Base-by-base conservation (phyloP, 2,329 filamentous ascomycete species). In the Penicillium vulpinum region DNA sequence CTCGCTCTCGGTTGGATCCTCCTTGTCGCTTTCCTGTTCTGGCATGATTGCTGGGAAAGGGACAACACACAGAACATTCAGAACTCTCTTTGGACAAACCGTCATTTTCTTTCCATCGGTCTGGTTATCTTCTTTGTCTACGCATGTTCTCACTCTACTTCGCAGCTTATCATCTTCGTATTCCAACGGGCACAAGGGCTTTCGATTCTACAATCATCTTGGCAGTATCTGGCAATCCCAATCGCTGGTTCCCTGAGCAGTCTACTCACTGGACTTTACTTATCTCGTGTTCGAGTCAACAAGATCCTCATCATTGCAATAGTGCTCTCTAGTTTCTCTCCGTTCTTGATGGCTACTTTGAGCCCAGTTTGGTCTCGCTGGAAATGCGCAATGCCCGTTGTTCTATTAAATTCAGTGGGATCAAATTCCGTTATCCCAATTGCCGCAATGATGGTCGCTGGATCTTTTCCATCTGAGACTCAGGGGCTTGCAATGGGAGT, bases 11-110 rank as follows among this genome's bases (percentile, higher is more conserved):
- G 43, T 24, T 53, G 54, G 50, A 10, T 53, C n/a, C 16, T 57
- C 5, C 22, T 57, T 1, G 13, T 57, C 6, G 54, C 50, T 3
- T 54, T 54, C 40, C 36, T 57, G 1, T 47, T 57, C 38, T 57
- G 50, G 54, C 54, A 57, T 6, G 50, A 54, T 33, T 48, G 50
- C 38, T 44, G 51, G 36, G 54, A 57, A 44, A 54, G 44, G 28
- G 54, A 57, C 7, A 41, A 18, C 11, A 36, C 36, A 8, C 29
- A 41, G 6, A 29, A 16, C 8, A 18, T 57, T 13, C 54, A 38
- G 7, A 21, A 57, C 48, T 57, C 54, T 16, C 44, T 54, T 15
- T 57, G 54, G 54, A 33, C 24, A 29, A 54, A 57, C 3, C 21
- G 10, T 16, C 43, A 43, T 16, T 57, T 57, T n/a, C n/a, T 54